Evolutionary conservation across 345 rosid species (phyloP).

Genomic region (Salix brachista): DNA sequence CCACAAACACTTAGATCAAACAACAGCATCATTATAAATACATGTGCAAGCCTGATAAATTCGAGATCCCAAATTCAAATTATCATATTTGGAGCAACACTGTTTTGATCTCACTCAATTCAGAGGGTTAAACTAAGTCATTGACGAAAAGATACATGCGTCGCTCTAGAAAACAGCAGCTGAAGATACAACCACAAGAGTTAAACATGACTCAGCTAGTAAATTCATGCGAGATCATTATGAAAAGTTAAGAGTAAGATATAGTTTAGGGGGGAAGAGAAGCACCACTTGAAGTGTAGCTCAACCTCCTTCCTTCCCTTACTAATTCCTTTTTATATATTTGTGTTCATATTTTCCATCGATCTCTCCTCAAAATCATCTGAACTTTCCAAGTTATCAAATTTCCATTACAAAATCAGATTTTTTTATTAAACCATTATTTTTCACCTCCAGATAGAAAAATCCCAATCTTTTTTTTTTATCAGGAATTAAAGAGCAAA

Average conservation of each 20-base stretch:
- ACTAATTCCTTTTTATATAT: too few relatives aligned
- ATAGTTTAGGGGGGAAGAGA: too few relatives aligned
- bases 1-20: background rate
- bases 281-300: too few relatives aligned
- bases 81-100: background rate
- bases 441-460: background rate
- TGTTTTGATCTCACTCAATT: background rate
- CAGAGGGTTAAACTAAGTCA: background rate
- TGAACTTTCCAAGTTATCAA: background rate
- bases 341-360: too few relatives aligned
- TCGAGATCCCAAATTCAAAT: background rate
- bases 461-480: background rate
- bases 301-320: too few relatives aligned
- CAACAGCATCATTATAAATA: background rate
- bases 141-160: background rate
- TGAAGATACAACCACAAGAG: too few relatives aligned
- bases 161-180: too few relatives aligned
- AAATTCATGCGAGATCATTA: too few relatives aligned
- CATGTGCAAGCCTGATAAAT: background rate
- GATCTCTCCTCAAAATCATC: background rate
- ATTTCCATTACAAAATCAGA: background rate
- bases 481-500: background rate
- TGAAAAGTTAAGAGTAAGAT: too few relatives aligned
- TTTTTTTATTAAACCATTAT: background rate
- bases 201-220: too few relatives aligned